phyloP scores from a whole-genome alignment of 768 basidiomycete species.

The Gloeopeniophorella convolvens region DNA sequence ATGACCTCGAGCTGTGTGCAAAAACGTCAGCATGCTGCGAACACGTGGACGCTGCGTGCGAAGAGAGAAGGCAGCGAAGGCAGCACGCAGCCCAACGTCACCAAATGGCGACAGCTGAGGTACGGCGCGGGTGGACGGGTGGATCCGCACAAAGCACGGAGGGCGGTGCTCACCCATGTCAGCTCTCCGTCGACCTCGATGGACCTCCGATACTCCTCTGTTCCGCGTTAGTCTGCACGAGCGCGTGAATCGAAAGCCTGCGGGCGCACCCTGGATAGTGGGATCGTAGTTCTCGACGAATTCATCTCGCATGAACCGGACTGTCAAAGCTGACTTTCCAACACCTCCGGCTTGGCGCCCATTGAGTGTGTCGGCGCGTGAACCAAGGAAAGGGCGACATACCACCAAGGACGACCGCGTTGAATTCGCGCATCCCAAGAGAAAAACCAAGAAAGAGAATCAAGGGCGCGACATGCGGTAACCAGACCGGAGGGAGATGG shows the following conservation, averaged over 20 bases:
- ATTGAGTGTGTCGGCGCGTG: not conserved
- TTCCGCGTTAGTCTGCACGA: not conserved
- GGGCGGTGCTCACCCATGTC: constrained; percentile 44
- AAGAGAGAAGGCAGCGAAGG: too few relatives aligned
- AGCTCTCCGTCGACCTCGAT: constrained; percentile 60
- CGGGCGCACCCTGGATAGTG: constrained; percentile 66
- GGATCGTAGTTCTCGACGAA: constrained; percentile 78
- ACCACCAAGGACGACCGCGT: constrained; percentile 79
- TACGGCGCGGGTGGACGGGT: not conserved
- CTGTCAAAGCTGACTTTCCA: constrained; percentile 81
- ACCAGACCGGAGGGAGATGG: constrained; percentile 10
- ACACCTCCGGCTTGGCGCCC: constrained; percentile 66
- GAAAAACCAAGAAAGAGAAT: constrained; percentile 15
- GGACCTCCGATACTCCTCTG: constrained; percentile 67
- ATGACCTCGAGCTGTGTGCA: constrained; percentile 61
- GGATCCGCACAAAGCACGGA: constrained; percentile 8
- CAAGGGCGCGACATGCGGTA: constrained; percentile 17
- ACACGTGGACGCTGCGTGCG: too few relatives aligned
- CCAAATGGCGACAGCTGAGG: too few relatives aligned
- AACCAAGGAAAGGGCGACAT: constrained; percentile 23
- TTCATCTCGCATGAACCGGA: constrained; percentile 65
- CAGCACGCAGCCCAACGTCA: too few relatives aligned
- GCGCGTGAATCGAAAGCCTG: not conserved
- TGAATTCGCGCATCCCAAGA: constrained; percentile 57
- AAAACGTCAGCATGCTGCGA: not conserved